These are phyloP conservation scores for Fraxinus pennsylvanica DNA, from an alignment of 257 asterid species.

Conservation along the genomic window DNA sequence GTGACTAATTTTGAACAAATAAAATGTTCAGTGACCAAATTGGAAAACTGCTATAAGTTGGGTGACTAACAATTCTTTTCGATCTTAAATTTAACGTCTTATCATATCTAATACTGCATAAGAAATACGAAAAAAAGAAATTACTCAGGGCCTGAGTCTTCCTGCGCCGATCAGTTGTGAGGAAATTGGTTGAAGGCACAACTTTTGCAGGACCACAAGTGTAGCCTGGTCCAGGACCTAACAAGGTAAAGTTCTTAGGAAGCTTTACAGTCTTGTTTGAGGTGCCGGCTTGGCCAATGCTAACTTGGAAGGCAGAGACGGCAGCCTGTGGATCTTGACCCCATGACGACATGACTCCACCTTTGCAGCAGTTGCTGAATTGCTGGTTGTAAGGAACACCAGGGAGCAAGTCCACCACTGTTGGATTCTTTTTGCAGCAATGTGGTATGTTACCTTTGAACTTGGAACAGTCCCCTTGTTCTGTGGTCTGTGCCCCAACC, in stretches of 20 bases:
- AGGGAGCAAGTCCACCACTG: slow-evolving; percentile 66
- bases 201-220: slow-evolving; percentile 82
- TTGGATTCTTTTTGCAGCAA: slow-evolving; percentile 71
- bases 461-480: slow-evolving; percentile 84
- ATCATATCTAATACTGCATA: not conserved
- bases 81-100: not conserved
- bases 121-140: slow-evolving; percentile 5
- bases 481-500: slow-evolving; percentile 73
- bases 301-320: slow-evolving; percentile 60
- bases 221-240: slow-evolving; percentile 76
- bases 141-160: slow-evolving; percentile 74
- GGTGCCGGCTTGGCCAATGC: slow-evolving; percentile 78
- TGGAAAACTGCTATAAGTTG: too few species aligned
- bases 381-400: slow-evolving; percentile 83
- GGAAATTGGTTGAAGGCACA: slow-evolving; percentile 65
- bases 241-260: slow-evolving; percentile 70
- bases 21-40: not conserved
- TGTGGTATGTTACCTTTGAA: slow-evolving; percentile 77
- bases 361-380: slow-evolving; percentile 70
- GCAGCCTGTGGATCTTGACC: slow-evolving; percentile 67
- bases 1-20: slow-evolving; percentile 8
- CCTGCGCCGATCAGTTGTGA: slow-evolving; percentile 67
- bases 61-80: not conserved
- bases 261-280: slow-evolving; percentile 69
- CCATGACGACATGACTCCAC: slow-evolving; percentile 71